Percentiles rank a stretch among this genome's conserved stretches.
phyloP scores from a whole-genome alignment of 192 early-diverging fungal species.

The Coemansia biformis region DNA sequence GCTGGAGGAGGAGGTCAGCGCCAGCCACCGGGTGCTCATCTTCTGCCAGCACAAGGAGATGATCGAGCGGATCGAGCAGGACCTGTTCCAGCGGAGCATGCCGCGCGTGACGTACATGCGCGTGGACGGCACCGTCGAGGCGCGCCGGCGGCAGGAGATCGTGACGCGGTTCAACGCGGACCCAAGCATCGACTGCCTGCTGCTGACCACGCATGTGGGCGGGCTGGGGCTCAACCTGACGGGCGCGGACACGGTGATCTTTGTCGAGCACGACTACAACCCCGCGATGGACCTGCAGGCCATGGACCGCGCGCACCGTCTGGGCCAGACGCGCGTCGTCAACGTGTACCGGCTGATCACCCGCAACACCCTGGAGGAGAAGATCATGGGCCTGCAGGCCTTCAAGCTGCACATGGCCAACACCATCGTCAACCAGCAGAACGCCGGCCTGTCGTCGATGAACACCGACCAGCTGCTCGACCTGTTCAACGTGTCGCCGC shows the following conservation, averaged over 20 bases:
- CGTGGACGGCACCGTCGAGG: constrained; percentile 86
- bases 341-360: constrained; percentile 98
- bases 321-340: constrained; percentile 95
- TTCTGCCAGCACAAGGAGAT: constrained; percentile 94
- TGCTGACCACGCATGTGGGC: constrained; percentile 95
- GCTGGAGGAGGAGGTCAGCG: constrained; percentile 51
- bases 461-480: constrained; percentile 94
- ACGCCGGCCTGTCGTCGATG: constrained; percentile 89
- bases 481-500: constrained; percentile 72
- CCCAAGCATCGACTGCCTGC: constrained; percentile 88
- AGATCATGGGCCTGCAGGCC: constrained; percentile 98
- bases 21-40: constrained; percentile 89
- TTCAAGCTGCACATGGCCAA: constrained; percentile 98
- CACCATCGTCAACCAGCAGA: constrained; percentile 93
- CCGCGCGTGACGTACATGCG: constrained; percentile 88
- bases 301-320: constrained; percentile 97
- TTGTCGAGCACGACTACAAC: constrained; percentile 99
- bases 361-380: constrained; percentile 95
- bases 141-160: constrained; percentile 77
- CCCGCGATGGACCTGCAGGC: constrained; percentile 99
- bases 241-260: constrained; percentile 98
- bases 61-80: constrained; percentile 95
- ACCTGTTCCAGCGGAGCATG: constrained; percentile 76
- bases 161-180: constrained; percentile 95
- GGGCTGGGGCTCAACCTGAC: constrained; percentile 96